Evolutionary conservation across 306 rosid genomes (phyloP).

Genomic region (Rosa chinensis): DNA sequence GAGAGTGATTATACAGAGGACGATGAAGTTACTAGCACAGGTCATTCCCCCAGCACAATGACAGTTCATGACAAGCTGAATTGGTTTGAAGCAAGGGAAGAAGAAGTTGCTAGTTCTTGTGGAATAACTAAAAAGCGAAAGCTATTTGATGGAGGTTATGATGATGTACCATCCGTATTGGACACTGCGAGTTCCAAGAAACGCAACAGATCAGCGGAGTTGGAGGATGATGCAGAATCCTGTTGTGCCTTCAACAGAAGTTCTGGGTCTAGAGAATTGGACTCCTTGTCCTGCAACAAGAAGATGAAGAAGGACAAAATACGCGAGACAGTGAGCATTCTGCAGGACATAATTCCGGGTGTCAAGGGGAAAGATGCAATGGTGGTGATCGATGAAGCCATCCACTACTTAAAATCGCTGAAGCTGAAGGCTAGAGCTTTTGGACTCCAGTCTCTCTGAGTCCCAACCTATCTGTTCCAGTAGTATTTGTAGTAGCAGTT

Average conservation of each 20-base stretch:
- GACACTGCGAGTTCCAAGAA: conserved; percentile 70
- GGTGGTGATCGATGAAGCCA: conserved; percentile 82
- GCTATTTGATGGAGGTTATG: conserved; percentile 36
- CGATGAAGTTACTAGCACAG: conserved; percentile 97
- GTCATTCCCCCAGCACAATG: conserved; percentile 85
- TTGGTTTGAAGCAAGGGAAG: conserved; percentile 20
- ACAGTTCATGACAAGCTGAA: conserved; percentile 47
- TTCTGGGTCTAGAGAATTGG: conserved; percentile 37
- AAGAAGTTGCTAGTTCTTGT: conserved; percentile 67
- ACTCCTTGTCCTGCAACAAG: conserved; percentile 40
- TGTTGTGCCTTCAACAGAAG: conserved; percentile 52
- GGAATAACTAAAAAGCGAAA: conserved; percentile 67
- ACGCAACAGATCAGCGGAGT: conserved; percentile 32
- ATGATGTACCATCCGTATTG: conserved; percentile 35
- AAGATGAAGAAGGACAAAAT: conserved; percentile 72
- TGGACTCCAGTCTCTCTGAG: conserved; percentile 53
- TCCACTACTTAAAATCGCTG: conserved; percentile 65
- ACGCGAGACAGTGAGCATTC: conserved; percentile 60
- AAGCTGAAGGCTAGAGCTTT: conserved; percentile 62
- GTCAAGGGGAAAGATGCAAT: conserved; percentile 67
- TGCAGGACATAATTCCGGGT: conserved; percentile 77
- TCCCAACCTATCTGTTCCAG: background rate
- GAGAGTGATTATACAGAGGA: conserved; percentile 57
- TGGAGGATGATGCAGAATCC: conserved; percentile 64
- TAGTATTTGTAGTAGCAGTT: conserved; percentile 14